Conservation (phyloP, 2,329 filamentous ascomycete species). For the Microascus cirrosus region DNA sequence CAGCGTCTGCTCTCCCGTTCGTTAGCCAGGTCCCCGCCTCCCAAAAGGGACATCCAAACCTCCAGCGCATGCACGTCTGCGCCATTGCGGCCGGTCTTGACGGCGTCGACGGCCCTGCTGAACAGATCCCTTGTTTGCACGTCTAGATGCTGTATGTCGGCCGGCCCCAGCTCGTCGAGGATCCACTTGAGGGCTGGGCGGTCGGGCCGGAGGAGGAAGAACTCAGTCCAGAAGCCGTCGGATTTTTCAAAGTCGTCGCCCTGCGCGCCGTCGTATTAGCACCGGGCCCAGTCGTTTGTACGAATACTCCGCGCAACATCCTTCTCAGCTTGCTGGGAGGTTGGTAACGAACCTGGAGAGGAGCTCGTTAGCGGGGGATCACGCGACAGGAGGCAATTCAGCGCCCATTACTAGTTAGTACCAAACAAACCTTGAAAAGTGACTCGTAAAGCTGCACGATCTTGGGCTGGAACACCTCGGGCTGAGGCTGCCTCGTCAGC, state of each 20-base stretch:
- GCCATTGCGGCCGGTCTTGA: constrained; percentile 40
- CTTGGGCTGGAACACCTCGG: constrained; percentile 87
- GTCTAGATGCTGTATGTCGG: constrained; percentile 67
- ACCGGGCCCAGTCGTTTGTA: constrained; percentile 8
- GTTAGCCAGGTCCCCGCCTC: background rate
- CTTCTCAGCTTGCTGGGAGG: background rate
- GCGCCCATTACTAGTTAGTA: background rate
- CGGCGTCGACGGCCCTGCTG: constrained; percentile 54
- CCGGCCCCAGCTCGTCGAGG: constrained; percentile 58
- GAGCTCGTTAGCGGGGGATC: background rate
- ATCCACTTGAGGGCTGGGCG: constrained; percentile 54
- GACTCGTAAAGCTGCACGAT: constrained; percentile 81
- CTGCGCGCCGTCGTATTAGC: constrained; percentile 28
- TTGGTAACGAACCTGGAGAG: background rate
- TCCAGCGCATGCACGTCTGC: constrained; percentile 74
- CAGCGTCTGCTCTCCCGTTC: constrained; percentile 53
- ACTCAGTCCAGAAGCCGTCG: constrained; percentile 91
- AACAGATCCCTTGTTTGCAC: constrained; percentile 73
- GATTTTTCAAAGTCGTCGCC: constrained; percentile 61
- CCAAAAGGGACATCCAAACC: constrained; percentile 37
- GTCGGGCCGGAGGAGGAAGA: constrained; percentile 84
- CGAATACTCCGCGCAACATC: background rate
- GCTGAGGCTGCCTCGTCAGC: constrained; percentile 82
- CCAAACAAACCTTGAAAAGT: constrained; percentile 55
- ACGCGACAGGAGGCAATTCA: background rate